Evolutionary conservation across 768 basidiomycete species (phyloP), one percentile per base, ranked within the genome.

Genomic region (Leccinum barrowsii): DNA sequence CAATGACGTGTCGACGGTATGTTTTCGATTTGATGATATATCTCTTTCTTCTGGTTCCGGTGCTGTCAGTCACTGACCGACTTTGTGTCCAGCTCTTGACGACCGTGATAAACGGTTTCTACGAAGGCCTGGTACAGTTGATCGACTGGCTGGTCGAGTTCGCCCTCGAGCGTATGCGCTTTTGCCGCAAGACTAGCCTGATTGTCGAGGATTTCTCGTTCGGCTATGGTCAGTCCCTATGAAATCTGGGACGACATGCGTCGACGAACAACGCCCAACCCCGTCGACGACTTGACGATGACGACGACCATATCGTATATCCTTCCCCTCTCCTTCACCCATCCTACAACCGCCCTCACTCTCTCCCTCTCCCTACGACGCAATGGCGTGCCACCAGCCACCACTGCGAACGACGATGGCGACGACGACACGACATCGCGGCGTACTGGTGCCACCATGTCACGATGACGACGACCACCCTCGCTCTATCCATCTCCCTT

Each of bases 91-190:
- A 73, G 72, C 40, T 72, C 12, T 52, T 72, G 52, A 66, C 70
- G 24, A 64, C 70, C 26, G 64, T 73, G 10, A 59, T 70, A n/a
- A 72, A 72, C 28, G 66, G 59, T 44, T 72, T 73, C 37, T 73
- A 73, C 22, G 68, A 72, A 57, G 70, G 62, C 15, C 68, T 68
- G 15, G 62, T 66, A 2, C 64, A 73, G 12, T 51, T 72, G 47
- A 63, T 72, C 32, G 70, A 72, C 59, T 51, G 63, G 10, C 22
- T 73, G 1, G 66, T 67, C 32, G 54, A 59, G 17, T 62, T 58
- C 37, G 72, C 70, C 5, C 52, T 72, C 7, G 51, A 55, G 15
- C 55, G 64, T 21, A 72, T 73, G 70, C 59, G 19, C n/a, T 1
- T 42, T 42, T 57, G 59, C n/a, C 59, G 64, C 42, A 62, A 66